Conservation (phyloP, 371 early-diverging fungal genomes). For the Sanchytrium tribonematis region DNA sequence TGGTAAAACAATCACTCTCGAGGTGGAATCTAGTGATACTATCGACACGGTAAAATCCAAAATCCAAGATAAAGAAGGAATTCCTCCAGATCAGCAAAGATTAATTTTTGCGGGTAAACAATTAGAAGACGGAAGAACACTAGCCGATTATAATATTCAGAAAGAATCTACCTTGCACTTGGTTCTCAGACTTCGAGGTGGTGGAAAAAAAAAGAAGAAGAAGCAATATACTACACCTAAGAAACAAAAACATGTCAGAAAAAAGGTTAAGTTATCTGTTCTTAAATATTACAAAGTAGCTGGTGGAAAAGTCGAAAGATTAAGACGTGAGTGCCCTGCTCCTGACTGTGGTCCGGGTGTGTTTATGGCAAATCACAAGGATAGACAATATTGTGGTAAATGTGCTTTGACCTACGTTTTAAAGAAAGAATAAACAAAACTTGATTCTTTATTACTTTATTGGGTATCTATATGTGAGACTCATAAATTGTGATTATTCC, state of each 20-base stretch:
- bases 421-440: no score
- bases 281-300: slow-evolving; percentile 95
- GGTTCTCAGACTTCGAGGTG: slow-evolving; percentile 43
- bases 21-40: slow-evolving; percentile 39
- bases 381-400: slow-evolving; percentile 65
- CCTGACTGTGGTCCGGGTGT: slow-evolving; percentile 89
- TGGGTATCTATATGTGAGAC: no score
- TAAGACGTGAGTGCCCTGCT: slow-evolving; percentile 81
- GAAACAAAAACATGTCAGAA: slow-evolving; percentile 95
- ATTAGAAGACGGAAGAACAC: slow-evolving; percentile 33
- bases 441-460: no score
- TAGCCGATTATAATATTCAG: slow-evolving; percentile 46
- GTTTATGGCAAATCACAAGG: slow-evolving; percentile 77
- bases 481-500: slow-evolving; percentile 13
- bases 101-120: slow-evolving; percentile 99
- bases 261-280: slow-evolving; percentile 88
- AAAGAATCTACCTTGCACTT: slow-evolving; percentile 71
- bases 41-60: slow-evolving; percentile 57
- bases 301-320: slow-evolving; percentile 77
- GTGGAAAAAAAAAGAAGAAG: slow-evolving; percentile 95
- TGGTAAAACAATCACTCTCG: slow-evolving; percentile 57
- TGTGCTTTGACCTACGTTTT: slow-evolving; percentile 23
- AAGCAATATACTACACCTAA: slow-evolving; percentile 97
- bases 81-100: slow-evolving; percentile 99
- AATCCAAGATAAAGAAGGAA: slow-evolving; percentile 75